Evolutionary conservation across 345 rosid genomes (phyloP).

Genomic region (Brassica rapa): DNA sequence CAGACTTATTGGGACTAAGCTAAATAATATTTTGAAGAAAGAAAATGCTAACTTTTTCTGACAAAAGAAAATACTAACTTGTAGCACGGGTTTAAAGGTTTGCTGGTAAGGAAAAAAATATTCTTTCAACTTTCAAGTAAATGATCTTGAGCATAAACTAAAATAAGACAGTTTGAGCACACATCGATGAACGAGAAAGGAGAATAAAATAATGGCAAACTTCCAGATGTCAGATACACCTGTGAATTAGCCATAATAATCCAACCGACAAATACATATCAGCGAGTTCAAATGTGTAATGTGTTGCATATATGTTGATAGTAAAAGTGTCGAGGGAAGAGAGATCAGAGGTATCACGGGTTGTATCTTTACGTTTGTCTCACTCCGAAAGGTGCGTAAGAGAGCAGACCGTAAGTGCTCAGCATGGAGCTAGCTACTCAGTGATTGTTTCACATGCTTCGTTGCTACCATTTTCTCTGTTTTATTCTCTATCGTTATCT

Average conservation of each 20-base stretch:
- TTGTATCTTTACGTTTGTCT: slow-evolving; percentile 33
- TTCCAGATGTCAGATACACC: slow-evolving; percentile 37
- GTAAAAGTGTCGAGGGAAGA: slow-evolving; percentile 6
- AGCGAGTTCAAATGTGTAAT: slow-evolving; percentile 18
- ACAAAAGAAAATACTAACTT: not conserved
- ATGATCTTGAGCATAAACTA: not conserved
- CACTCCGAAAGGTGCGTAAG: slow-evolving; percentile 35
- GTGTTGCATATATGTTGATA: not conserved
- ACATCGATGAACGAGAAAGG: slow-evolving; percentile 30
- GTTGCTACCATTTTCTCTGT: slow-evolving; percentile 24
- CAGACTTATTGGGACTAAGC: not conserved
- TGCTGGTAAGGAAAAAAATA: not conserved
- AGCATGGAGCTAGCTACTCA: slow-evolving; percentile 3
- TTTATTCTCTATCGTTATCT: slow-evolving; percentile 29
- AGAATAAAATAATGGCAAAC: slow-evolving; percentile 38
- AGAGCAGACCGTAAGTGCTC: slow-evolving; percentile 28
- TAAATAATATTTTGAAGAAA: not conserved
- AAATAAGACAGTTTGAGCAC: not conserved
- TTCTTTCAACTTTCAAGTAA: not conserved
- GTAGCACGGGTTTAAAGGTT: not conserved
- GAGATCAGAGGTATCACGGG: slow-evolving; percentile 33
- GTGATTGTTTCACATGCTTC: slow-evolving; percentile 34
- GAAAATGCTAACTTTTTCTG: too few species aligned
- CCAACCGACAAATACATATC: slow-evolving; percentile 19
- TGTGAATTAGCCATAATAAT: slow-evolving; percentile 19